Percentiles rank a stretch among this genome's conserved stretches.
Conservation (phyloP, 352 stramenopile species). For the Globisporangium camurandrum region DNA sequence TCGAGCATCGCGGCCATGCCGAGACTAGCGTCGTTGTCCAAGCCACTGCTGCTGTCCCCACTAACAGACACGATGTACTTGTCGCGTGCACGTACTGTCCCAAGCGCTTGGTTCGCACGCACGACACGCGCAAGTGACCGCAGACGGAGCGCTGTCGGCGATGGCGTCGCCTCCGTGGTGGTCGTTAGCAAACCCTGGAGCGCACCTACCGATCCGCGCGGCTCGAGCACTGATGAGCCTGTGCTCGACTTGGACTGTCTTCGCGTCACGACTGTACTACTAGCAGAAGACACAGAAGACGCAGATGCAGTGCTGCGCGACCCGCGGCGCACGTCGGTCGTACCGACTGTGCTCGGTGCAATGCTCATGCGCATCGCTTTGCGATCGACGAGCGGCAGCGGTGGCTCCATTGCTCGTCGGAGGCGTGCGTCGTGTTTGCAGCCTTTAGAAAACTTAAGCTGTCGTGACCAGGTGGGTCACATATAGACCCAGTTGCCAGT, state of each 20-base stretch:
- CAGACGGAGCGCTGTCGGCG: conserved; percentile 30
- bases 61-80: conserved; percentile 36
- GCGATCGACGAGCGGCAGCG: background rate
- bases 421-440: background rate
- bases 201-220: conserved; percentile 7
- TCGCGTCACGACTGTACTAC: too few species aligned
- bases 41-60: too few species aligned
- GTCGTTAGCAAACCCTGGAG: conserved; percentile 7
- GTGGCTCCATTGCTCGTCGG: conserved; percentile 2
- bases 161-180: conserved; percentile 18
- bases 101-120: conserved; percentile 41
- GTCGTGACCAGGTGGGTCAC: too few species aligned
- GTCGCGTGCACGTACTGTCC: conserved; percentile 15
- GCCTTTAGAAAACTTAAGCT: too few species aligned
- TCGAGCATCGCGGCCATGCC: conserved; percentile 28
- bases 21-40: too few species aligned
- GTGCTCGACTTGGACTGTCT: conserved; percentile 10
- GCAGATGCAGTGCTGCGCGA: conserved; percentile 2
- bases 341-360: background rate
- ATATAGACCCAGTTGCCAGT: too few species aligned
- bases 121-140: conserved; percentile 43
- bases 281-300: too few species aligned
- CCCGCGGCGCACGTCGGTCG: background rate
- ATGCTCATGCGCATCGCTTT: conserved; percentile 14
- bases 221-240: conserved; percentile 5